These are phyloP conservation scores for Babjeviella inositovora DNA, from an alignment of 805 yeast species.

Conservation along the genomic window DNA sequence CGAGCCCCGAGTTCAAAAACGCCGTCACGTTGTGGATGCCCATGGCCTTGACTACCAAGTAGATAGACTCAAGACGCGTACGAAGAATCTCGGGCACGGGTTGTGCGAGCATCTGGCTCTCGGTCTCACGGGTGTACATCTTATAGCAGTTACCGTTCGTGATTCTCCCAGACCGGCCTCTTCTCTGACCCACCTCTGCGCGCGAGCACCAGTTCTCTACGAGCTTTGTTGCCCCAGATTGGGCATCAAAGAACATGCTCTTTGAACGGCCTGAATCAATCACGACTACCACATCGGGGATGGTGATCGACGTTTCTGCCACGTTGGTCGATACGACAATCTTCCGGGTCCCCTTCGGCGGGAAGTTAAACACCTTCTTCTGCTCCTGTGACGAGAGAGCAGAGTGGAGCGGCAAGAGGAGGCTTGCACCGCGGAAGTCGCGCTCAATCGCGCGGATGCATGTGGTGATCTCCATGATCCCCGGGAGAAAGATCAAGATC, in stretches of 20 bases:
- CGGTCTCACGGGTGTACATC: constrained; percentile 49
- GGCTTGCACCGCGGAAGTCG: constrained; percentile 6
- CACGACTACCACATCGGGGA: constrained; percentile 87
- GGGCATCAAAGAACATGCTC: constrained; percentile 54
- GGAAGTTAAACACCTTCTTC: constrained; percentile 46
- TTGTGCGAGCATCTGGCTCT: constrained; percentile 39
- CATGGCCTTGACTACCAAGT: constrained; percentile 77
- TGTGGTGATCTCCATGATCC: constrained; percentile 71
- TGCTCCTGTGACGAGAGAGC: constrained; percentile 77
- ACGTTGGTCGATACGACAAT: constrained; percentile 84
- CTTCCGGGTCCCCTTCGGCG: constrained; percentile 45
- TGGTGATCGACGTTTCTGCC: constrained; percentile 95
- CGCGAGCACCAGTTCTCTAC: constrained; percentile 77
- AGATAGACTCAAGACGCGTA: constrained; percentile 69
- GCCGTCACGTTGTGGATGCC: constrained; percentile 57
- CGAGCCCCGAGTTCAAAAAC: constrained; percentile 64
- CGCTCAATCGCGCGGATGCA: constrained; percentile 26
- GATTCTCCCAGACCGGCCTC: constrained; percentile 98
- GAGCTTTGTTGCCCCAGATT: constrained; percentile 50
- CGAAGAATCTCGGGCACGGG: constrained; percentile 86
- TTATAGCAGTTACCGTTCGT: constrained; percentile 71
- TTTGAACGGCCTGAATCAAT: constrained; percentile 82
- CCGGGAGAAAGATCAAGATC: constrained; percentile 76
- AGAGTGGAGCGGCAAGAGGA: constrained; percentile 71
- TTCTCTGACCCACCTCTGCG: constrained; percentile 80